Base-by-base conservation (phyloP, 306 rosid genomes). In the Dalbergia cultrata region DNA sequence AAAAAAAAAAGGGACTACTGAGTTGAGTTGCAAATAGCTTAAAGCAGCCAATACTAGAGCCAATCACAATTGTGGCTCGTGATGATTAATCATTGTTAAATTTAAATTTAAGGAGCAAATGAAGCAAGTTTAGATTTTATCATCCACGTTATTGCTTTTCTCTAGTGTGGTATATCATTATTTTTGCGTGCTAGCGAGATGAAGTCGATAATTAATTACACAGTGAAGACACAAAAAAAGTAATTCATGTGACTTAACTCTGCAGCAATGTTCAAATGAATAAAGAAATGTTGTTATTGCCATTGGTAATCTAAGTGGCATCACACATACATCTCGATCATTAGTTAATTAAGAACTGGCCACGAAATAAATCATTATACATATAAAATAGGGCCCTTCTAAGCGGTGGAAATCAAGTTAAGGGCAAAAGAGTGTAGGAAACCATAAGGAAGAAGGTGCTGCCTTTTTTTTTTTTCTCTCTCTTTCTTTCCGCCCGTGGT, bases 171-270 rank as follows among this genome's bases (percentile, higher is more conserved):
- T 12, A 19, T 66, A 52, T 21, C 16, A 77, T 77, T 66, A 77
- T 53, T 67, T 67, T 43, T 47, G 61, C 69, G 58, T 58, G 61
- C 17, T 7, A 14, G 26, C n/a, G 75, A 67, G 31, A 41, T 9
- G 34, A 70, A 79, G 65, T 37, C 52, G 19, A 39, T 9, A 13
- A 34, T 13, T 70, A 70, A 78, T 78, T 35, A 11, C 12, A 70
- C 26, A 31, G 5, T 8, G 58, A 31, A 45, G 8, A 68, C 33
- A 37, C 18, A 3, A 9, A 12, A 39, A 57, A 5, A 39, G 19
- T 45, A 45, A 59, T 21, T 35, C 17, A 70, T 31, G 21, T 70
- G 78, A 37, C 83, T 80, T 80, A 22, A 61, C 50, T 57, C 39
- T 14, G 13, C 76, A 43, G 82, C 82, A 58, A 68, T 58, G 76